Base-by-base conservation (phyloP, 164 flowering plant species). In the Akebia trifoliata region DNA sequence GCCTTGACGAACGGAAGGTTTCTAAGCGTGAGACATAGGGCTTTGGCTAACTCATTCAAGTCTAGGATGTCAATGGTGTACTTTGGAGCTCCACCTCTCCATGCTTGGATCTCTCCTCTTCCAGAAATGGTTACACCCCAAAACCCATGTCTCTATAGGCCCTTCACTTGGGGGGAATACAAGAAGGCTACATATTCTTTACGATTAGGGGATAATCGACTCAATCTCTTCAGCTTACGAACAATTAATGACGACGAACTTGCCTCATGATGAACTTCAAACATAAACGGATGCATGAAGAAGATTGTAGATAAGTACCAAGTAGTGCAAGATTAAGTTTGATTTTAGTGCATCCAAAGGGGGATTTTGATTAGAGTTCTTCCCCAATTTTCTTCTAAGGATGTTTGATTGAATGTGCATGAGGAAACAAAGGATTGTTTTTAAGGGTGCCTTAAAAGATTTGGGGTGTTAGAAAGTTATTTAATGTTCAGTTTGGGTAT, bases 121-220 rank as follows among this genome's bases (percentile, higher is more conserved):
- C 74, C 80, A 2, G 80, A 77, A 29, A 17, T 76, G 69, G 70
- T 83, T 7, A 66, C 85, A 9, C 62, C 74, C 6, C 52, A 62
- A 2, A 67, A 60, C 0, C 85, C 90, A 1, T 57, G 59, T 18
- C 68, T 61, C 6, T 86, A 82, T 49, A 78, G 68, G 63, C 71
- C 83, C 9, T 89, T 89, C 69, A 81, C 88, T 14, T 90, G 97
- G 97, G 57, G 56, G 1, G 90, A 90, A 30, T 86, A 60, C 81
- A 90, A 87, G 75, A 71, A 70, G 50, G 76, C 84, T 4, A 65
- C 75, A 0, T 90, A 83, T 46, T 73, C 86, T 30, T 67, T 72
- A 4, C 71, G 81, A 0, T 42, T 90, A 17, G 85, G 75, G 0
- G 80, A 77, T 18, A 26, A 24, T 35, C 81, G 91, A 12, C 82